These are phyloP conservation scores for Microcyclosporella mali DNA, from an alignment of 2,329 filamentous ascomycete genomes.

Conservation along the genomic window DNA sequence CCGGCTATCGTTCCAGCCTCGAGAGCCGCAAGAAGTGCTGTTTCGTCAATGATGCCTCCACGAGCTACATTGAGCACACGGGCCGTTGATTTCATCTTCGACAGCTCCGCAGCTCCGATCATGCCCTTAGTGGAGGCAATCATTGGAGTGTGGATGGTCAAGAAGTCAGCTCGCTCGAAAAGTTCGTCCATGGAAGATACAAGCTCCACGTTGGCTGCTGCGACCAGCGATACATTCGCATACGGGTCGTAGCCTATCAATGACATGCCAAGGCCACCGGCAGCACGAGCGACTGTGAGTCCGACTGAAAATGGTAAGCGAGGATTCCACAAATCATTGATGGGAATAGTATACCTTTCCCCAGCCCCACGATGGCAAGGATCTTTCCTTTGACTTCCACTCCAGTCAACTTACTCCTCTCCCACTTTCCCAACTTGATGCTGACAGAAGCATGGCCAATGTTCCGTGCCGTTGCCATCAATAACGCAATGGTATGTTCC, in stretches of 20 bases:
- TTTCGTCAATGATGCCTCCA: slow-evolving; percentile 74
- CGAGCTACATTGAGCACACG: slow-evolving; percentile 73
- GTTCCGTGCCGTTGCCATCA: slow-evolving; percentile 69
- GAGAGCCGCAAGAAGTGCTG: slow-evolving; percentile 62
- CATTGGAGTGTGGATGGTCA: slow-evolving; percentile 76
- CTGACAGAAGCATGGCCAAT: slow-evolving; percentile 63
- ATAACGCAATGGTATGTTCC: slow-evolving; percentile 44
- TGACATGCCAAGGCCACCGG: slow-evolving; percentile 69
- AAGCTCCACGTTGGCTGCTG: slow-evolving; percentile 55
- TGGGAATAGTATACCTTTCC: slow-evolving; percentile 53
- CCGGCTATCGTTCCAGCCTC: slow-evolving; percentile 67
- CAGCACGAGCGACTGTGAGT: slow-evolving; percentile 72
- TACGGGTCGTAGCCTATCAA: slow-evolving; percentile 72
- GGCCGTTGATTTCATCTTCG: slow-evolving; percentile 65
- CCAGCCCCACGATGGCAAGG: slow-evolving; percentile 68
- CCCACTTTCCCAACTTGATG: slow-evolving; percentile 68
- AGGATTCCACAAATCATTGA: not conserved
- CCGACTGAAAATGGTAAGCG: slow-evolving; percentile 49
- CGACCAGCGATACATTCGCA: slow-evolving; percentile 65
- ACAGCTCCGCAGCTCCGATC: slow-evolving; percentile 60
- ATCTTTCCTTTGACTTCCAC: slow-evolving; percentile 73
- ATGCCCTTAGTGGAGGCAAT: slow-evolving; percentile 71
- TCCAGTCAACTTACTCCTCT: slow-evolving; percentile 66
- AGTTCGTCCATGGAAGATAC: slow-evolving; percentile 39
- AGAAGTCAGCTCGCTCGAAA: slow-evolving; percentile 63